Base-by-base conservation (phyloP, 139 green algal genomes). In the Coelastrella sp. region DNA sequence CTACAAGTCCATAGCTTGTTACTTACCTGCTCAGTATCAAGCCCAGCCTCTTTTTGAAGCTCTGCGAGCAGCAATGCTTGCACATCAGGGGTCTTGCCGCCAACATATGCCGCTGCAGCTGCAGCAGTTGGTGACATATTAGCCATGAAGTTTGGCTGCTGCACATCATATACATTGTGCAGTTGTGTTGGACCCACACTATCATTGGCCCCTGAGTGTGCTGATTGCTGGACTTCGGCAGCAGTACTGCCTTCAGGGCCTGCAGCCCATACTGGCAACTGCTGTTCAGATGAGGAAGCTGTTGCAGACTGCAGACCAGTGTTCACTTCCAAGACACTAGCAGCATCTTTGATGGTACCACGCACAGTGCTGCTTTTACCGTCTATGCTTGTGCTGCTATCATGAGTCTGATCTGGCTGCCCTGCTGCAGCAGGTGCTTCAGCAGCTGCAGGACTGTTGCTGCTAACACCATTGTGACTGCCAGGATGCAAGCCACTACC, bases 21-120 rank as follows among this genome's bases (percentile, higher is more conserved):
- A 34, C 76, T 5, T 57, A 83, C 76, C 76, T 83, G 76, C n/a
- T 83, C 34, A 21, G 21, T n/a, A 43, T 38, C 68, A 21, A 83
- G 59, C 3, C 76, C 76, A 32, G 76, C 76, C 25, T 53, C 57
- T 23, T 13, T 59, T 21, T 63, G 76, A 35, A 83, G 57, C 11
- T 83, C 57, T 5, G 35, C 40, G 7, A 83, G 38, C 57, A 83
- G 57, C 35, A 81, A 3, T 27, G 60, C 73, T 21, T 45, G 50
- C 73, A 53, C 45, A 11, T n/a, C 45, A 11, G 48, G 30, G 35
- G 25, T 57, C 27, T 30, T 37, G 34, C 45, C 25, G 25, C 48
- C 63, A 43, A 7, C 21, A 11, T 19, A 21, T 27, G 53, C n/a
- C 34, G 30, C 45, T 67, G 45, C 45, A 35, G 71, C n/a, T n/a